Base-by-base conservation (phyloP, 2,329 filamentous ascomycete species). In the Aureobasidium sp. region DNA sequence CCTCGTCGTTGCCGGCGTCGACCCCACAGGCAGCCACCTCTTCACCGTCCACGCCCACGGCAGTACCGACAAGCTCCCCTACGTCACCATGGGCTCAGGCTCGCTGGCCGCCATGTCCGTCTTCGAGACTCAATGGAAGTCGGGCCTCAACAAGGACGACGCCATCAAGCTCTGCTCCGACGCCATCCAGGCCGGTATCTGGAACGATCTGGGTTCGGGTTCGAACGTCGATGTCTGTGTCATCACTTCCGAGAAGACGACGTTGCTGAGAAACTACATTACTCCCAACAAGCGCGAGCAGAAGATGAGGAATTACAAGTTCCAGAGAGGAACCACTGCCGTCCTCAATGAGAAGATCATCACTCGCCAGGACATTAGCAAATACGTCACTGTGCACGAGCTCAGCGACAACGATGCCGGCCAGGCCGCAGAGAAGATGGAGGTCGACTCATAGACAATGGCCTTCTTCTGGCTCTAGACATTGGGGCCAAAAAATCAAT, bases 31-130 rank as follows among this genome's bases (percentile, higher is more conserved):
- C 71, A 86, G 88, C 49, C 91, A 96, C 71, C 87, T 99, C 65
- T 99, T 96, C 82, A 99, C 95, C 67, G 94, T 99, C 47, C 94
- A 99, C 79, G 94, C 94, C 64, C 95, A 99, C 82, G 94, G 95
- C 68, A 94, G 89, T 71, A 99, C 94, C 65, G 94, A 99, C 81
- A 99, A 97, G 82, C 87, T 99, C 53, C 94, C 94, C 56, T 99
- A 99, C 76, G 95, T 99, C 68, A 99, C 95, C 67, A 99, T 99
- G 94, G 94, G 94, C 61, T 96, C 90, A 27, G 94, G 94, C 67
- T 96, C 91, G 52, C 81, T 99, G 68, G 94, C 94, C 31, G 94
- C 94, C 73, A 99, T 99, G 94, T 90, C 90, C 36, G 89, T 99
- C 57, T 99, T 99, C 73, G 94, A 99, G 82, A 95, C 92, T 55